Base-by-base conservation (phyloP, 805 yeast genomes). In the Wickerhamomyces strasburgensis region DNA sequence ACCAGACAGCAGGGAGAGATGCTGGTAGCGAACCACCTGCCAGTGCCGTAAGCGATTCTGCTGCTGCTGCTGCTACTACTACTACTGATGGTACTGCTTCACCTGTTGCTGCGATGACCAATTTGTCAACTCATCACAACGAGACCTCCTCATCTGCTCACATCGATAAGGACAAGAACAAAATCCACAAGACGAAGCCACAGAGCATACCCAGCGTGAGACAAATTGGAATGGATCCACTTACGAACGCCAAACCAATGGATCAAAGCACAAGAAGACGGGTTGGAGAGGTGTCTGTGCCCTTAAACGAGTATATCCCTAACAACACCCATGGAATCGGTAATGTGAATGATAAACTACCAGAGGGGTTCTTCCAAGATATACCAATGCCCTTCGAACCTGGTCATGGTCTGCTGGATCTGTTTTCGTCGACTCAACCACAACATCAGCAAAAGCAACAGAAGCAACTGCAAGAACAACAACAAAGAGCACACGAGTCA, bases 341-440 rank as follows among this genome's bases (percentile, higher is more conserved):
- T 2, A 55, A 49, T 31, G 56, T 56, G 14, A 56, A 45, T 27
- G 54, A 46, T 25, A 38, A 34, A 6, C 29, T 52, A 7, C 47
- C 49, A 6, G 44, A 46, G 21, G 53, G 48, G 5, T 48, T 54
- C 28, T 52, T 59, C 30, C 60, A 54, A 19, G 66, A 61, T 34
- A 58, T 58, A 11, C 60, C 61, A 6, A 31, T 57, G 10, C 62
- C 61, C 5, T 61, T 58, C 42, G 62, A 58, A 28, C 51, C 61
- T 1, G 56, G 61, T 5, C 60, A 54, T 38, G 73, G 73, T 1
- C 50, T 67, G 14, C 42, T 68, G 31, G 74, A 69, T 42, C 52
- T 65, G 38, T 64, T 68, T 31, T 40, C 37, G 26, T 29, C 38
- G 10, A 31, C 38, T 21, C 30, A 14, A 8, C 27, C 3, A 15